Evolutionary conservation across 2,329 filamentous ascomycete genomes (phyloP), one percentile per base, ranked within the genome.

Genomic region (Colletotrichum sp.): DNA sequence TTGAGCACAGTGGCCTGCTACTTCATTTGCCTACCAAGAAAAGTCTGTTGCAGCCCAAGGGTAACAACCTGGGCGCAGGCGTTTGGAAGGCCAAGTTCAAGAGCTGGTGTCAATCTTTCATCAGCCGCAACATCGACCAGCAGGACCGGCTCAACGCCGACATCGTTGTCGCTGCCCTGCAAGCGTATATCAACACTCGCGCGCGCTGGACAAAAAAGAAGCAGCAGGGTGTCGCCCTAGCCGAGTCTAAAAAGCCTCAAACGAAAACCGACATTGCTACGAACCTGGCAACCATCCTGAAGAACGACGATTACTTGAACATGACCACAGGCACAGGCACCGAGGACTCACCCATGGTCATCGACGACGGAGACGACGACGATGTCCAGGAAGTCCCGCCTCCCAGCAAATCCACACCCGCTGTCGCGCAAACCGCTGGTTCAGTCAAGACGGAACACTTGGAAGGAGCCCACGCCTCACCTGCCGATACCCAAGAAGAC

Each of bases 51-150:
- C 55, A 63, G 36, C 70, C 73, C n/a, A 76, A 76, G 57, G 64
- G 73, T 7, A 68, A 68, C 57, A 76, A 76, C 18, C 28, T 72
- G 21, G 62, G 72, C 36, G 62, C 55, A 10, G 64, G 64, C 10
- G 70, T 68, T 10, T 86, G 84, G 85, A 75, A 78, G n/a, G 77
- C 78, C n/a, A 79, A 84, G 65, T 82, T 86, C 71, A 80, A 82
- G 65, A 82, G 83, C 67, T 86, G 85, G 85, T 78, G 80, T 32
- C 79, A 80, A 16, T 79, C 80, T 7, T 84, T 86, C 49, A 49
- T 70, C 49, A 76, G 70, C 59, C 59, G 32, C 28, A 77, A 77
- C 28, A 65, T 34, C 18, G 74, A 76, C 8, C 65, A 77, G 39
- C 64, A 52, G 28, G 24, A 68, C 13, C 69, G 69, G n/a, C 59